phyloP scores from a whole-genome alignment of 352 stramenopile species.

The Phytophthora multivora region DNA sequence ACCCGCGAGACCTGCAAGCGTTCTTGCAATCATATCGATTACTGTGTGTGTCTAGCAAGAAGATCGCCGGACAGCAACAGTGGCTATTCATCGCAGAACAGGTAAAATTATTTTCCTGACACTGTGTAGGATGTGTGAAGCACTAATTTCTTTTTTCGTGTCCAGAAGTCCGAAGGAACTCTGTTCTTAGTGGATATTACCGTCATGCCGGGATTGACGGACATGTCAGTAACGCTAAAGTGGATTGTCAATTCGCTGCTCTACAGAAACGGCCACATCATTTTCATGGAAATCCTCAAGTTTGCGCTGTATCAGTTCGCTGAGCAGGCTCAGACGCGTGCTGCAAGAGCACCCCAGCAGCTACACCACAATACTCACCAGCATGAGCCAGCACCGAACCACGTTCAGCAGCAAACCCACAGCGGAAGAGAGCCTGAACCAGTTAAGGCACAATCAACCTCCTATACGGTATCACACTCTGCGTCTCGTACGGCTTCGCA shows the following conservation, averaged over 20 bases:
- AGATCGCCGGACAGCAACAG: constrained; percentile 80
- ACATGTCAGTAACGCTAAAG: constrained; percentile 87
- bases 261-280: constrained; percentile 83
- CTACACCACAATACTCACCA: constrained; percentile 17
- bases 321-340: constrained; percentile 33
- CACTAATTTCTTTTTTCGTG: constrained; percentile 15
- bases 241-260: constrained; percentile 89
- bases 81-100: constrained; percentile 82
- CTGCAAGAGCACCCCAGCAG: constrained; percentile 16
- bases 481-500: constrained; percentile 33
- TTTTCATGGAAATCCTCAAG: constrained; percentile 86
- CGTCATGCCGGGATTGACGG: constrained; percentile 74
- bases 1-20: constrained; percentile 55
- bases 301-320: constrained; percentile 70
- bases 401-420: constrained; percentile 19
- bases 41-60: constrained; percentile 69
- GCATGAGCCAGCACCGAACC: constrained; percentile 18
- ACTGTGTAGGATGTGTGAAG: neutral
- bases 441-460: constrained; percentile 18
- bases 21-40: constrained; percentile 74
- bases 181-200: constrained; percentile 85
- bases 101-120: constrained; percentile 33
- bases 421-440: constrained; percentile 31
- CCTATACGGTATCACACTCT: constrained; percentile 15
- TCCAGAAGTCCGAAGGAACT: constrained; percentile 72